Evolutionary conservation across 129 eudicot species (phyloP).

Genomic region (Glebionis coronaria): DNA sequence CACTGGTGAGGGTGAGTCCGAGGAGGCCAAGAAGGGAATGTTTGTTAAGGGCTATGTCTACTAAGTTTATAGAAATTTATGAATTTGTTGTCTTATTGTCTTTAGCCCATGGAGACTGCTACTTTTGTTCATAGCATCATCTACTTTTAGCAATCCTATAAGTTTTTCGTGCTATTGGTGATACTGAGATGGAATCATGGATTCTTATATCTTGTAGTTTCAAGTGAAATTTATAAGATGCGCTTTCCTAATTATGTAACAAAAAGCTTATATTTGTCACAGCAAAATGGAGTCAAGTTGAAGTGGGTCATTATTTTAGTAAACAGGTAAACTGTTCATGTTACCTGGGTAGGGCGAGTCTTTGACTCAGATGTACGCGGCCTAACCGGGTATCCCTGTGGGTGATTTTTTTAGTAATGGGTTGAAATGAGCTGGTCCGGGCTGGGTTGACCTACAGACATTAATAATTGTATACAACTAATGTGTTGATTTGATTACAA

Average conservation of each 20-base stretch:
- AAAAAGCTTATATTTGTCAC: background rate
- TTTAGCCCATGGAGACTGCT: conserved; percentile 34
- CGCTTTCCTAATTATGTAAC: conserved; percentile 14
- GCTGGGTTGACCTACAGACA: background rate
- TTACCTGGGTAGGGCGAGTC: too few species aligned
- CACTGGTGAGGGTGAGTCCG: conserved; percentile 77
- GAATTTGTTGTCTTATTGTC: conserved; percentile 31
- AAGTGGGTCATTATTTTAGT: background rate
- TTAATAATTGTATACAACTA: too few species aligned
- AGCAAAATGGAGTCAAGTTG: background rate
- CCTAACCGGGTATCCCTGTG: too few species aligned
- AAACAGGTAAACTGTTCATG: too few species aligned
- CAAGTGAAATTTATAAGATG: conserved; percentile 26
- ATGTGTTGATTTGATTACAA: too few species aligned
- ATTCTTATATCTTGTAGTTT: conserved; percentile 35
- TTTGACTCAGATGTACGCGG: too few species aligned
- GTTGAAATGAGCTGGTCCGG: too few species aligned
- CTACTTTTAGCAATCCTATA: conserved; percentile 33
- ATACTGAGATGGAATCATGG: conserved; percentile 38
- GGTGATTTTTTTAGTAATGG: too few species aligned
- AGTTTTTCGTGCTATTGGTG: conserved; percentile 32
- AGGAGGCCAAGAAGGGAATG: conserved; percentile 69
- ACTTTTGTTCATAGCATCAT: conserved; percentile 44
- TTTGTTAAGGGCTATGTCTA: conserved; percentile 71
- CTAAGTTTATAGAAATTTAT: conserved; percentile 30